Evolutionary conservation across 176 grass and related monocot genomes (phyloP).

Genomic region (Rhynchospora tenuis): DNA sequence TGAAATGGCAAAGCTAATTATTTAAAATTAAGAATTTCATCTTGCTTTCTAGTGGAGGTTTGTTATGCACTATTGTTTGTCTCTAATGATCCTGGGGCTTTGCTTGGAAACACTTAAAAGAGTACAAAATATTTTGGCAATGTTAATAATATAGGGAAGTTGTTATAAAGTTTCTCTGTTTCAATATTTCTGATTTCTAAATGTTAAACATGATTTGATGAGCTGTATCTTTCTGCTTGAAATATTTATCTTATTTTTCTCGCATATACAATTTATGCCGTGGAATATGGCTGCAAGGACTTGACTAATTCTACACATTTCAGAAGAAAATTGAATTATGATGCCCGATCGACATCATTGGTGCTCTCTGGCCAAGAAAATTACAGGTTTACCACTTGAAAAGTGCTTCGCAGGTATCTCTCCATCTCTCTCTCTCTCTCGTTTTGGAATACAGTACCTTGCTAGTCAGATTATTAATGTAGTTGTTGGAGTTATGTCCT

Average conservation of each 20-base stretch:
- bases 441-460: not conserved
- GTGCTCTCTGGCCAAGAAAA: conserved; percentile 27
- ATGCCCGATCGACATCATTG: conserved; percentile 11
- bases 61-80: not conserved
- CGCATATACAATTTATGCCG: not conserved
- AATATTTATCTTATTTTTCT: not conserved
- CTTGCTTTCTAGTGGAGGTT: not conserved
- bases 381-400: conserved; percentile 70
- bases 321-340: conserved; percentile 42
- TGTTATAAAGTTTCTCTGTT: not conserved
- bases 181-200: not conserved
- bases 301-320: conserved; percentile 8
- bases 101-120: not conserved
- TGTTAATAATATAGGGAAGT: not conserved
- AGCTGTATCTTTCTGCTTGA: not conserved
- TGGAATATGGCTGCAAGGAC: conserved; percentile 3
- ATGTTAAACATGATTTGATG: not conserved
- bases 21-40: not conserved
- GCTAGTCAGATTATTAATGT: not conserved
- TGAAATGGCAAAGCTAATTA: not conserved
- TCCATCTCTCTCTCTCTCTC: not conserved
- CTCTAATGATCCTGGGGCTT: not conserved
- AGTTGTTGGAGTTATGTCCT: no score
- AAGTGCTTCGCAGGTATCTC: conserved; percentile 59
- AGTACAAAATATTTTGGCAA: not conserved